Percentiles rank a stretch among this genome's conserved stretches.
Evolutionary conservation across 176 grass and related monocot species (phyloP).

Genomic region (Chrysopogon serrulatus): DNA sequence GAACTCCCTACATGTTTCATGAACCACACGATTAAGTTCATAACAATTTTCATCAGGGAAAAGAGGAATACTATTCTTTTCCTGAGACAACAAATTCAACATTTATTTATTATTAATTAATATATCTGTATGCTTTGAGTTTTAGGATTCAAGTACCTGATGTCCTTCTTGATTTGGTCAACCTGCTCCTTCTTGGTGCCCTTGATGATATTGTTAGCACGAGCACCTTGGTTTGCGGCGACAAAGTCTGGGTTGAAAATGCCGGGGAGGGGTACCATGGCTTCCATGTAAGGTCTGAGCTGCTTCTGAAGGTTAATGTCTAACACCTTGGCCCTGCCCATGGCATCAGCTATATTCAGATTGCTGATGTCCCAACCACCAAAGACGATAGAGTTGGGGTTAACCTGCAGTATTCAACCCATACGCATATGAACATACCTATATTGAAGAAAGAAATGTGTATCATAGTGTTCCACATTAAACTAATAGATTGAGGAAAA

Average conservation of each 20-base stretch:
- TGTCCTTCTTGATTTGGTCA: slow-evolving; percentile 70
- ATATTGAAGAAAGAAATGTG: background rate
- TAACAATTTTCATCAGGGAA: background rate
- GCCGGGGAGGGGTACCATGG: slow-evolving; percentile 64
- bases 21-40: background rate
- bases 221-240: slow-evolving; percentile 64
- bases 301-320: slow-evolving; percentile 98
- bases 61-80: background rate
- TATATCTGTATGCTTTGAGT: background rate
- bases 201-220: slow-evolving; percentile 55
- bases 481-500: background rate
- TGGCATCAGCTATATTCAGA: slow-evolving; percentile 73
- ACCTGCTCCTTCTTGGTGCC: slow-evolving; percentile 78
- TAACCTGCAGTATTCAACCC: slow-evolving; percentile 45
- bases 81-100: background rate
- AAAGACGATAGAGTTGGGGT: slow-evolving; percentile 78
- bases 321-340: slow-evolving; percentile 81
- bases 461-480: too few relatives aligned
- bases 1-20: slow-evolving; percentile 52
- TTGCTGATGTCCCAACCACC: slow-evolving; percentile 80
- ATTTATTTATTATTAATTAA: background rate
- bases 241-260: slow-evolving; percentile 76
- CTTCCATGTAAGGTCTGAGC: slow-evolving; percentile 82
- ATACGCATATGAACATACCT: background rate
- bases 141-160: slow-evolving; percentile 32